Percentiles rank a stretch among this genome's conserved stretches.
phyloP scores from a whole-genome alignment of 2,329 filamentous ascomycete species.

The Colletotrichum camelliae region DNA sequence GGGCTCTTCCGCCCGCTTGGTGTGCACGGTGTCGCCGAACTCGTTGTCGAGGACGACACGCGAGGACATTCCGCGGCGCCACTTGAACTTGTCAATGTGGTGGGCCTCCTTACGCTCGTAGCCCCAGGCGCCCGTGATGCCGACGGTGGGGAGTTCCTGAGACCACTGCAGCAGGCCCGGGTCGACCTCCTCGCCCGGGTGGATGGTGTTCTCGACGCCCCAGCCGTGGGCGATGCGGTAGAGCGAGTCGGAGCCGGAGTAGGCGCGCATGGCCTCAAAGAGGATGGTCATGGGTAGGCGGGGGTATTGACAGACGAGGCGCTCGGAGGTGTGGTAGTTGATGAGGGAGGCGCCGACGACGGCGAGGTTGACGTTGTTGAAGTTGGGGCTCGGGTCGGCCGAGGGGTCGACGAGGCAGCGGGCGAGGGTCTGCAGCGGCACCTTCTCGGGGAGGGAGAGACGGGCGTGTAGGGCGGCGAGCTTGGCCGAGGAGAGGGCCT shows the following conservation, averaged over 20 bases:
- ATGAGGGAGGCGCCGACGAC: constrained; percentile 83
- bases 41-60: constrained; percentile 83
- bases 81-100: constrained; percentile 53
- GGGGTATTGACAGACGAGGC: constrained; percentile 86
- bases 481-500: constrained; percentile 79
- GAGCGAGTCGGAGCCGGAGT: constrained; percentile 77
- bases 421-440: constrained; percentile 86
- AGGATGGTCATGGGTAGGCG: constrained; percentile 89
- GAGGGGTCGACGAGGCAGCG: constrained; percentile 85
- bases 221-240: constrained; percentile 79
- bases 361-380: constrained; percentile 89
- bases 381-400: constrained; percentile 77
- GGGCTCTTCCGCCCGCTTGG: neutral
- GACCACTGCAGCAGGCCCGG: constrained; percentile 86
- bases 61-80: constrained; percentile 75
- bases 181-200: constrained; percentile 90
- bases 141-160: constrained; percentile 49
- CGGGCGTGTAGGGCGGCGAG: constrained; percentile 91
- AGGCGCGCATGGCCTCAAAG: constrained; percentile 85
- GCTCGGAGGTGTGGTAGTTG: constrained; percentile 88
- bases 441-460: constrained; percentile 78
- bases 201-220: constrained; percentile 89
- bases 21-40: constrained; percentile 70
- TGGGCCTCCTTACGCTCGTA: constrained; percentile 57
- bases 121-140: constrained; percentile 54